A percentile compares a stretch with the other conserved stretches of the same genome.
Conservation (phyloP, 371 early-diverging fungal genomes). For the Phascolomyces articulosus region DNA sequence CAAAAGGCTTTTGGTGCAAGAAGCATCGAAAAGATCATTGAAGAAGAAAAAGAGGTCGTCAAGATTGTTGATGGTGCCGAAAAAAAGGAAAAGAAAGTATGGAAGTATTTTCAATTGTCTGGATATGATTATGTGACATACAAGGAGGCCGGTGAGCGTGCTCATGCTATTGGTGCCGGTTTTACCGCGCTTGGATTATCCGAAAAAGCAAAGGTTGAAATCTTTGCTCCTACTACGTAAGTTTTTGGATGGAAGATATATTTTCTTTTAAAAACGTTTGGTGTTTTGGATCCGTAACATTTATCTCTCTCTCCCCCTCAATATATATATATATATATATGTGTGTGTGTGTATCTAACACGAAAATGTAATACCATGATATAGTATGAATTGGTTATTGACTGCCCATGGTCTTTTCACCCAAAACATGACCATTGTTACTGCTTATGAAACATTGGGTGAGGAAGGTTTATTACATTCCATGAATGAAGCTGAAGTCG, state of each 20-base stretch:
- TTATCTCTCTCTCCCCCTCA: too few relatives aligned
- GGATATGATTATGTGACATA: constrained; percentile 72
- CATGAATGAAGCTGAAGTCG: constrained; percentile 84
- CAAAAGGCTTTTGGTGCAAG: constrained; percentile 69
- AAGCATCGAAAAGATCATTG: constrained; percentile 62
- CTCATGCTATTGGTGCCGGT: constrained; percentile 67
- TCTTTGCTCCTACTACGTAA: constrained; percentile 84
- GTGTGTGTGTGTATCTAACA: too few relatives aligned
- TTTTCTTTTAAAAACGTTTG: not conserved
- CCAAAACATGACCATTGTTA: constrained; percentile 79
- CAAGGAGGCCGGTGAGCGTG: constrained; percentile 53
- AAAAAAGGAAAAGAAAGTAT: constrained; percentile 76
- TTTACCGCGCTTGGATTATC: constrained; percentile 67
- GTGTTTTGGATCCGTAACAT: too few relatives aligned
- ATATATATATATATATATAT: too few relatives aligned
- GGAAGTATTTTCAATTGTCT: constrained; percentile 83
- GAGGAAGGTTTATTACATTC: constrained; percentile 85
- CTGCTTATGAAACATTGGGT: constrained; percentile 90
- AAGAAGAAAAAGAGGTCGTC: constrained; percentile 80
- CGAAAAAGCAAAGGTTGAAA: constrained; percentile 64
- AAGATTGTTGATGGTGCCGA: constrained; percentile 71
- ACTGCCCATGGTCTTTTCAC: constrained; percentile 72
- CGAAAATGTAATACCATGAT: not conserved
- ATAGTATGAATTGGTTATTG: constrained; percentile 78
- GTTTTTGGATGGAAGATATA: constrained; percentile 3